phyloP scores from a whole-genome alignment of 495 filamentous ascomycete genomes.

The Penicillium nucicola region DNA sequence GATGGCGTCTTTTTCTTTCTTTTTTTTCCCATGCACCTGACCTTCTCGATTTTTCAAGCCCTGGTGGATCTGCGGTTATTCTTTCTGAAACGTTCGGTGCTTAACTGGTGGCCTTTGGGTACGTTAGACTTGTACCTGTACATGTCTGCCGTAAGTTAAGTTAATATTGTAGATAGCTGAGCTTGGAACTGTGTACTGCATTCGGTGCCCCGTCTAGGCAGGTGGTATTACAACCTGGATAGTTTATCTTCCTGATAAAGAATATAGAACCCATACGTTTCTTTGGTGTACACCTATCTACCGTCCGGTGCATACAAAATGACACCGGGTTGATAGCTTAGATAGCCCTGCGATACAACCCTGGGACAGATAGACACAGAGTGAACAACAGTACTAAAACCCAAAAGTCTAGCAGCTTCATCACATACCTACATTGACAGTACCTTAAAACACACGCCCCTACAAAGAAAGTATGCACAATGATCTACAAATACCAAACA shows the following conservation, averaged over 20 bases:
- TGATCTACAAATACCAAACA: too few relatives aligned
- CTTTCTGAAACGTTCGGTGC: background rate
- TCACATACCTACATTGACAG: too few relatives aligned
- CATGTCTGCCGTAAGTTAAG: too few relatives aligned
- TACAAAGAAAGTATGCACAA: too few relatives aligned
- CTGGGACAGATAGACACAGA: too few relatives aligned
- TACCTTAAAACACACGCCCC: too few relatives aligned
- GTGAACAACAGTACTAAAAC: too few relatives aligned
- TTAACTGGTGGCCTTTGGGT: background rate
- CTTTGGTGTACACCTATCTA: background rate
- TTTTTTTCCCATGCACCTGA: conserved; percentile 5
- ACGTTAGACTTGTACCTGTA: background rate
- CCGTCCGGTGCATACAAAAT: too few relatives aligned
- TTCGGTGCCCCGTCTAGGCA: background rate
- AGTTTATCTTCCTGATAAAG: background rate
- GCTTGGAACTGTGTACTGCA: background rate
- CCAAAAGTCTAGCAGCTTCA: too few relatives aligned
- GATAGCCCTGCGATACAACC: too few relatives aligned
- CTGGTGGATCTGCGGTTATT: background rate
- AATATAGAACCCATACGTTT: background rate
- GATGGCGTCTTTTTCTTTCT: background rate
- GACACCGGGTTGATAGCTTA: too few relatives aligned
- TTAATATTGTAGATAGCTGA: background rate
- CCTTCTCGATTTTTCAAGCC: background rate
- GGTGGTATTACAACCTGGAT: conserved; percentile 1